These are phyloP conservation scores for Orbilia oligospora DNA, from an alignment of 2,329 filamentous ascomycete species.

Conservation along the genomic window DNA sequence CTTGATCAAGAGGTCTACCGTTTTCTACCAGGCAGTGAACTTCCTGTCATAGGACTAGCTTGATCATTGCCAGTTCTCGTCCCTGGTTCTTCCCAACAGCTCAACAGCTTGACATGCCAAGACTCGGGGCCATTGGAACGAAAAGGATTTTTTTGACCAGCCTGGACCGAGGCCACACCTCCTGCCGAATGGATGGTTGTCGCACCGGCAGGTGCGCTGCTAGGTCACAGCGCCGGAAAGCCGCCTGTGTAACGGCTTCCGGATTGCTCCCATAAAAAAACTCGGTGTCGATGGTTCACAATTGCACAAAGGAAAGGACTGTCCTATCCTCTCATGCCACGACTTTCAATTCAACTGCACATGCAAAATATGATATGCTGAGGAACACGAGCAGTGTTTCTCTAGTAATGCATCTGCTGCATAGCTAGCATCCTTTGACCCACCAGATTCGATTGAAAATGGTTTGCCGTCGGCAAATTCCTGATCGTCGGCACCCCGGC, in stretches of 20 bases:
- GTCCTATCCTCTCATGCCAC: conserved; percentile 30
- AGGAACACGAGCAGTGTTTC: conserved; percentile 10
- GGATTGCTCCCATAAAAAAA: conserved; percentile 8
- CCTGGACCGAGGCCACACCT: conserved; percentile 12
- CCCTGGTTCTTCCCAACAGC: conserved; percentile 41
- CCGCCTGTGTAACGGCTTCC: conserved; percentile 17
- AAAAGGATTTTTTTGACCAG: conserved; percentile 9
- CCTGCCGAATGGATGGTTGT: conserved; percentile 2
- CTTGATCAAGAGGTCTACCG: neutral
- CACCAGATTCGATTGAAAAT: neutral
- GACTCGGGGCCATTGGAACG: conserved; percentile 22
- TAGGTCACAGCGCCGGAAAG: conserved; percentile 4
- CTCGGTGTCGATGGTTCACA: neutral
- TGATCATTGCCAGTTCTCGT: conserved; percentile 13
- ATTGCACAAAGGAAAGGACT: neutral
- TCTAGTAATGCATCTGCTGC: conserved; percentile 13
- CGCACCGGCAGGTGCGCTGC: neutral
- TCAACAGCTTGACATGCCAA: conserved; percentile 37
- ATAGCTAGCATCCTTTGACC: neutral
- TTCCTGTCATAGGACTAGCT: conserved; percentile 40
- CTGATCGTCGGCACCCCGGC: conserved; percentile 5
- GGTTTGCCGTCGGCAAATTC: conserved; percentile 26
- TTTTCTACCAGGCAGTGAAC: conserved; percentile 12
- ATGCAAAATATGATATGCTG: conserved; percentile 11
- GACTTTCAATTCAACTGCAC: conserved; percentile 15